Conservation (phyloP, 2,329 filamentous ascomycete genomes). For the Xylaria hypoxylon region DNA sequence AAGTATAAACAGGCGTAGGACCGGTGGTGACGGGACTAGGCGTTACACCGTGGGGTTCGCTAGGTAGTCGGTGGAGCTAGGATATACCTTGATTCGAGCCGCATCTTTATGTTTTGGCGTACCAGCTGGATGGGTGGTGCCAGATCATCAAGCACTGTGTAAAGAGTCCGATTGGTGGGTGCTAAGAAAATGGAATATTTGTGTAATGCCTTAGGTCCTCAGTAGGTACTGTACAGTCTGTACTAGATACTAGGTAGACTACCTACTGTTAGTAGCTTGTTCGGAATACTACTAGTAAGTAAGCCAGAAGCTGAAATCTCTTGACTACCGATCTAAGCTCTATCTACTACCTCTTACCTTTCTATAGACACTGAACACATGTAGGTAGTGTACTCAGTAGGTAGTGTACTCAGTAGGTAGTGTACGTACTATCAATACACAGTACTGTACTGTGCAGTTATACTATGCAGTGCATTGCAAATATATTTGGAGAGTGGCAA, state of each 20-base stretch:
- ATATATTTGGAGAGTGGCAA: constrained; percentile 3
- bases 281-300: too few species aligned
- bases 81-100: constrained; percentile 30
- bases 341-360: too few species aligned
- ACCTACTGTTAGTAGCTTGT: too few species aligned
- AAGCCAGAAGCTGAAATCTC: too few species aligned
- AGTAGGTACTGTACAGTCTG: too few species aligned
- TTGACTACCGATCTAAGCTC: too few species aligned
- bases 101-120: constrained; percentile 23
- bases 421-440: too few species aligned
- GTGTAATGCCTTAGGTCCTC: too few species aligned
- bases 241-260: too few species aligned
- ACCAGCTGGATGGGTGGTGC: constrained; percentile 32
- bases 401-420: constrained; percentile 6
- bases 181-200: not conserved
- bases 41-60: constrained; percentile 21
- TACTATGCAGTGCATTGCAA: not conserved
- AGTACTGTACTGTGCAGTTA: not conserved
- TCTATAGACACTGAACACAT: too few species aligned
- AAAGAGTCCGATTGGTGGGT: constrained; percentile 19
- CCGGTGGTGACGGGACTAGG: constrained; percentile 14
- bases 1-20: not conserved
- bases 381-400: constrained; percentile 4
- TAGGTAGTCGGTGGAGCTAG: constrained; percentile 6
- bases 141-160: constrained; percentile 29